Percentiles rank a stretch among this genome's conserved stretches.
Evolutionary conservation across 345 rosid genomes (phyloP).

Genomic region (Acer yangbiense): DNA sequence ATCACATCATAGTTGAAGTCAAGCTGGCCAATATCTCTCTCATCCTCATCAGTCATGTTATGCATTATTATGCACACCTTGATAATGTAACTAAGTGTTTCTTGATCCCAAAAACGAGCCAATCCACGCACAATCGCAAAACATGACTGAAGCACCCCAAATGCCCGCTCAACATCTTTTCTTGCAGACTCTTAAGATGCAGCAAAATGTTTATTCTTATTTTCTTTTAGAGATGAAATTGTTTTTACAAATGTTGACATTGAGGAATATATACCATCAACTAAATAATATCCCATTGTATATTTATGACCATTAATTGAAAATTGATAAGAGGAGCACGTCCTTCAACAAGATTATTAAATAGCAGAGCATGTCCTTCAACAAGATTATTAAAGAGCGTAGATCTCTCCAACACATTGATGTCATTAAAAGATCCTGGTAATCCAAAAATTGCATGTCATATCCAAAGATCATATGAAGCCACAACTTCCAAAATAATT

Average conservation of each 20-base stretch:
- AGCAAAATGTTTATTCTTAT: not conserved
- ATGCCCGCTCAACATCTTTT: not conserved
- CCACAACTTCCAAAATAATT: not conserved
- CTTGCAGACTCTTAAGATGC: not conserved
- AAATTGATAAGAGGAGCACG: not conserved
- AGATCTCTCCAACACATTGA: not conserved
- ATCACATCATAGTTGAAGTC: too few species aligned
- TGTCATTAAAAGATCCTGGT: not conserved
- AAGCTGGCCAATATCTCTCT: too few species aligned
- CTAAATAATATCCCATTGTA: not conserved
- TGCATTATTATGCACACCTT: not conserved
- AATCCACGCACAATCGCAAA: not conserved
- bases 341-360: not conserved
- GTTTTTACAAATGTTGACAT: not conserved
- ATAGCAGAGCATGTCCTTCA: not conserved
- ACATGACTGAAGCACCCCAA: not conserved
- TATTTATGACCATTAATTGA: not conserved
- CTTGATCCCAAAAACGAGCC: not conserved
- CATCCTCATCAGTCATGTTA: not conserved
- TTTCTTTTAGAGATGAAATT: not conserved
- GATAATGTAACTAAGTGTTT: not conserved
- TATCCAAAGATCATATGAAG: not conserved
- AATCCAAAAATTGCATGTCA: not conserved
- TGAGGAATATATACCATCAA: not conserved
- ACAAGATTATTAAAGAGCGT: not conserved